Percentiles rank a stretch among this genome's conserved stretches.
These are phyloP conservation scores for Cryptococcus neoformans DNA, from an alignment of 1,284 basidiomycete species.

Conservation along the genomic window DNA sequence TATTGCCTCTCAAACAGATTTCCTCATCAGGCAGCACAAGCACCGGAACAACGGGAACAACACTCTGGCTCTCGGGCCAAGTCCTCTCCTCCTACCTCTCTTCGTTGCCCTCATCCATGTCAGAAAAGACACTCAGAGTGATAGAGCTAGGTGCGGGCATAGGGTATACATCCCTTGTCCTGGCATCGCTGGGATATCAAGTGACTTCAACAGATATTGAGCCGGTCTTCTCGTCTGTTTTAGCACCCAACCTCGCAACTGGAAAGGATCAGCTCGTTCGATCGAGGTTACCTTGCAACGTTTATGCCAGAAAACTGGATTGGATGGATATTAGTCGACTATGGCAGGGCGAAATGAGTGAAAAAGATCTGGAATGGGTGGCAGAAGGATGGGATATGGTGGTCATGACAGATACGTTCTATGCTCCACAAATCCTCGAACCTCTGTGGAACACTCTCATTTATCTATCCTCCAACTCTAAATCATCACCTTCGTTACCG, in stretches of 20 bases:
- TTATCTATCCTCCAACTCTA: background rate
- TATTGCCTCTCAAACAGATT: slow-evolving; percentile 22
- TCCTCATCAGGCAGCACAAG: slow-evolving; percentile 14
- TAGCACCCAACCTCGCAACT: slow-evolving; percentile 61
- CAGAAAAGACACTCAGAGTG: slow-evolving; percentile 44
- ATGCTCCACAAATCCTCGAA: slow-evolving; percentile 60
- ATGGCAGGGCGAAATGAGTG: background rate
- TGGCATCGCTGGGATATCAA: slow-evolving; percentile 65
- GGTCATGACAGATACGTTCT: slow-evolving; percentile 80
- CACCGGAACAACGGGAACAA: slow-evolving; percentile 49
- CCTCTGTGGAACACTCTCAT: slow-evolving; percentile 65
- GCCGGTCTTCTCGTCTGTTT: slow-evolving; percentile 64
- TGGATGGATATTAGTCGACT: slow-evolving; percentile 14
- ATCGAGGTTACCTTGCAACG: background rate
- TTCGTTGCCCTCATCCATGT: slow-evolving; percentile 19
- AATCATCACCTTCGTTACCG: slow-evolving; percentile 45
- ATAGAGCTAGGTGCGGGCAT: slow-evolving; percentile 81
- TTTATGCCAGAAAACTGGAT: slow-evolving; percentile 21
- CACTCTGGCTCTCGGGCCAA: slow-evolving; percentile 81
- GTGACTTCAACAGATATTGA: slow-evolving; percentile 76
- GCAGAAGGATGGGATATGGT: slow-evolving; percentile 59
- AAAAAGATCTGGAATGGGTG: background rate
- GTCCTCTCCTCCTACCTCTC: slow-evolving; percentile 65
- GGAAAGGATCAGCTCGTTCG: slow-evolving; percentile 33
- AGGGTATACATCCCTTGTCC: slow-evolving; percentile 68